phyloP scores from a whole-genome alignment of 441 rosid genomes.

The Syzygium malaccense region DNA sequence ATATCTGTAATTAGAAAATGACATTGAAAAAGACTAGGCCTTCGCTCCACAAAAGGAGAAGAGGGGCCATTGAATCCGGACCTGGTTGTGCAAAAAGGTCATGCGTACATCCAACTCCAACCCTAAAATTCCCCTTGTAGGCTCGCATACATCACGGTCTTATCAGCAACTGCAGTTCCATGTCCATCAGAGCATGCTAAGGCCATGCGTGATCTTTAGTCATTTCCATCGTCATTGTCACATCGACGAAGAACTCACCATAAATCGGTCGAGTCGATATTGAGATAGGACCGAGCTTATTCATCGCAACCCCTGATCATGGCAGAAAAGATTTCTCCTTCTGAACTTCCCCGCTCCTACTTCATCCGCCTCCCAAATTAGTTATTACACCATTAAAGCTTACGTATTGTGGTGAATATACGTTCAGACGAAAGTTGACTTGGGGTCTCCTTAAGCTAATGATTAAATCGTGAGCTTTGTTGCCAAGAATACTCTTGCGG shows the following conservation, averaged over 20 bases:
- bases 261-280: neutral
- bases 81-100: neutral
- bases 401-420: neutral
- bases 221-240: neutral
- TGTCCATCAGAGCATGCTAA: neutral
- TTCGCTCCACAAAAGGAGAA: neutral
- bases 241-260: neutral
- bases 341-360: neutral
- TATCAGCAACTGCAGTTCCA: neutral
- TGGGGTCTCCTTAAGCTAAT: neutral
- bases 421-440: neutral
- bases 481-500: neutral
- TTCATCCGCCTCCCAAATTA: neutral
- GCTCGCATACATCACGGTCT: neutral
- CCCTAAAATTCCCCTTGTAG: neutral
- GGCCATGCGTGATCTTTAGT: neutral
- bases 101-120: neutral
- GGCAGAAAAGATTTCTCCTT: neutral
- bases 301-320: neutral
- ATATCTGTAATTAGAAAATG: neutral
- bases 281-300: neutral
- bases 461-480: neutral
- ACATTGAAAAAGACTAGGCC: neutral
- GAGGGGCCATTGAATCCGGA: neutral
- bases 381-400: neutral